Percentiles rank a stretch among this genome's conserved stretches.
Conservation (phyloP, 768 basidiomycete species). For the Ramaria sp. region DNA sequence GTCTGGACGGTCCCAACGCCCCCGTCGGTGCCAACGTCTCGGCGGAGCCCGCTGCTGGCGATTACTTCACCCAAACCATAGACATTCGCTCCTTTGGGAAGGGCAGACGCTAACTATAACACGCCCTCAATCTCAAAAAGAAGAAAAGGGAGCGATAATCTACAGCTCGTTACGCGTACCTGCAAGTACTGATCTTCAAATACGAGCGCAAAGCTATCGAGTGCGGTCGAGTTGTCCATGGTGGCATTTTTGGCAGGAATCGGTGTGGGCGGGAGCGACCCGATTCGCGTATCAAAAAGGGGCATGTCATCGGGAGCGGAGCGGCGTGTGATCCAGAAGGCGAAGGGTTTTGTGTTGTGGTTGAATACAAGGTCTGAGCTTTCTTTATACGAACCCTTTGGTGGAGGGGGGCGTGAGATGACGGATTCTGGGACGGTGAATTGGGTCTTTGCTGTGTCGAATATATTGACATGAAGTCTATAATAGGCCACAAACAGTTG, state of each 20-base stretch:
- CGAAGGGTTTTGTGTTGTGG: conserved; percentile 51
- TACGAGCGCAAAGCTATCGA: conserved; percentile 57
- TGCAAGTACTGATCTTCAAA: conserved; percentile 78
- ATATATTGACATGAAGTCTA: conserved; percentile 61
- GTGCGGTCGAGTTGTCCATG: conserved; percentile 37
- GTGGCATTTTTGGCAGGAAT: conserved; percentile 41
- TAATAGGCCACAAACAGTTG: too few relatives aligned
- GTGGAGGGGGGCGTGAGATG: conserved; percentile 26
- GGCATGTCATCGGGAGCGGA: conserved; percentile 41
- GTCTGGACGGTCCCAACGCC: conserved; percentile 50
- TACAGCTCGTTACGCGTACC: conserved; percentile 21
- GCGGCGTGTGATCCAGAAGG: conserved; percentile 71
- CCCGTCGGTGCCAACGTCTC: conserved; percentile 42
- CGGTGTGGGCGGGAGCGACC: conserved; percentile 50
- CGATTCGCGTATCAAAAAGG: conserved; percentile 59
- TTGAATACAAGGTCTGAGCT: conserved; percentile 62
- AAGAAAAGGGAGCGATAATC: background rate
- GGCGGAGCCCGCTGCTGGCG: conserved; percentile 55
- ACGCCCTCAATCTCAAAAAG: background rate
- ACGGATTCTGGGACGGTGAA: conserved; percentile 53
- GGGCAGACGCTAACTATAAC: conserved; percentile 47
- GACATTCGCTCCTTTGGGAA: conserved; percentile 58
- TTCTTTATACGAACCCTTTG: conserved; percentile 23
- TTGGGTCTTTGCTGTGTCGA: conserved; percentile 47
- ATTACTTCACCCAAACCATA: conserved; percentile 73